Evolutionary conservation across 257 asterid species (phyloP).

Genomic region (Gardenia jasminoides): DNA sequence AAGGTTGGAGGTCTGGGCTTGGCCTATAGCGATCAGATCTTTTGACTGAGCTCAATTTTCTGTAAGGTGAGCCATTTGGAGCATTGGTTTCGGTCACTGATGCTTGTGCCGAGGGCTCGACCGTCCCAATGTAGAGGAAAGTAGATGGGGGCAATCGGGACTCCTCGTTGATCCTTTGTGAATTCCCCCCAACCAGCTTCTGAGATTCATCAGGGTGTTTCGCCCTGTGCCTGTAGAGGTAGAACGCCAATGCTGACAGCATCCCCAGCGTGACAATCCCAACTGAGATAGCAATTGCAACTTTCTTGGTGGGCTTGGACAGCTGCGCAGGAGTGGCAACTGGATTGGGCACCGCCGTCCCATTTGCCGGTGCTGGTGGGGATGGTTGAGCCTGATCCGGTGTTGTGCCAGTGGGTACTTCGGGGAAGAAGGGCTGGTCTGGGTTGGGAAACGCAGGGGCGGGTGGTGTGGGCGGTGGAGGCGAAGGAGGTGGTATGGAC

Average conservation of each 20-base stretch:
- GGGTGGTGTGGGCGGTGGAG: conserved; percentile 39
- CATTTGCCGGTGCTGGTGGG: conserved; percentile 39
- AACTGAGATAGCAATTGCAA: conserved; percentile 59
- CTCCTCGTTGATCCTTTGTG: conserved; percentile 46
- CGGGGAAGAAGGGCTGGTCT: conserved; percentile 89
- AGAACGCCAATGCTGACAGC: conserved; percentile 60
- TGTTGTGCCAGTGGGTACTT: conserved; percentile 57
- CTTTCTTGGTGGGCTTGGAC: conserved; percentile 48
- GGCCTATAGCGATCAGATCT: conserved; percentile 83
- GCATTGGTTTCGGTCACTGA: conserved; percentile 36
- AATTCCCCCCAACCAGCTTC: conserved; percentile 58
- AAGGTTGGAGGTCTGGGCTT: conserved; percentile 96
- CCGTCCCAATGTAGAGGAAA: conserved; percentile 90
- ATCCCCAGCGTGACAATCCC: conserved; percentile 58
- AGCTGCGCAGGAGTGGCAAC: conserved; percentile 29
- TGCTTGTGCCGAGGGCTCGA: conserved; percentile 66
- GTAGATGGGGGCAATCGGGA: conserved; percentile 71
- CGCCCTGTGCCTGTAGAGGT: conserved; percentile 47
- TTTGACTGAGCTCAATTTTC: conserved; percentile 59
- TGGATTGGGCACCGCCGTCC: conserved; percentile 41
- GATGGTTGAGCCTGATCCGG: conserved; percentile 51
- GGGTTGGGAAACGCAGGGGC: conserved; percentile 43
- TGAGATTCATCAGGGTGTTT: conserved; percentile 47
- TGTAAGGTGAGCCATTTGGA: conserved; percentile 61
- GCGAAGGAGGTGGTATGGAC: conserved; percentile 17